phyloP scores from a whole-genome alignment of 176 grass and related monocot genomes.

The Hordeum vulgare region DNA sequence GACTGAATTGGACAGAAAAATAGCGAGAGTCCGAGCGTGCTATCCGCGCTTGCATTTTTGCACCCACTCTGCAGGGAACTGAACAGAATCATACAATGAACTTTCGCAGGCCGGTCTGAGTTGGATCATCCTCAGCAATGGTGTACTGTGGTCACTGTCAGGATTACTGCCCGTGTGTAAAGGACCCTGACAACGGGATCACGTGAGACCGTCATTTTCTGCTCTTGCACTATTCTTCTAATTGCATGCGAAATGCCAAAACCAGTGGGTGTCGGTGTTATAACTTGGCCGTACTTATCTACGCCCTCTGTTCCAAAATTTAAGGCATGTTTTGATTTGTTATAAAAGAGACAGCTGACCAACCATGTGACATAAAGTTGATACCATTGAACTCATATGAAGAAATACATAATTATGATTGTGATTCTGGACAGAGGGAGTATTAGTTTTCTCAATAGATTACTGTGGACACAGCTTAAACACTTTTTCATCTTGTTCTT shows the following conservation, averaged over 20 bases:
- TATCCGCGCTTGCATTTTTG: neutral
- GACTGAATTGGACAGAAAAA: neutral
- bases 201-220: constrained; percentile 37
- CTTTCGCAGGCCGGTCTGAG: constrained; percentile 16
- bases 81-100: neutral
- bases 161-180: constrained; percentile 23
- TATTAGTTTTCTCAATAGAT: neutral
- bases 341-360: neutral
- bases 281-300: neutral
- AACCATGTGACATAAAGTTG: neutral
- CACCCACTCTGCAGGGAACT: neutral
- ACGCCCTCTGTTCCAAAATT: neutral
- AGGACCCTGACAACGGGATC: constrained; percentile 56
- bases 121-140: constrained; percentile 31
- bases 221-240: neutral
- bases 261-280: neutral
- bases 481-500: neutral
- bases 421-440: neutral
- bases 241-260: neutral
- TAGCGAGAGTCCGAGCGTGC: neutral
- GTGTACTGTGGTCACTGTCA: constrained; percentile 53
- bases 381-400: neutral
- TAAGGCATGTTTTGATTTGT: neutral
- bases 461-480: neutral
- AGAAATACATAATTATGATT: neutral